Percentiles rank a stretch among this genome's conserved stretches.
phyloP scores from a whole-genome alignment of 345 rosid species.

The Gossypium anomalum region DNA sequence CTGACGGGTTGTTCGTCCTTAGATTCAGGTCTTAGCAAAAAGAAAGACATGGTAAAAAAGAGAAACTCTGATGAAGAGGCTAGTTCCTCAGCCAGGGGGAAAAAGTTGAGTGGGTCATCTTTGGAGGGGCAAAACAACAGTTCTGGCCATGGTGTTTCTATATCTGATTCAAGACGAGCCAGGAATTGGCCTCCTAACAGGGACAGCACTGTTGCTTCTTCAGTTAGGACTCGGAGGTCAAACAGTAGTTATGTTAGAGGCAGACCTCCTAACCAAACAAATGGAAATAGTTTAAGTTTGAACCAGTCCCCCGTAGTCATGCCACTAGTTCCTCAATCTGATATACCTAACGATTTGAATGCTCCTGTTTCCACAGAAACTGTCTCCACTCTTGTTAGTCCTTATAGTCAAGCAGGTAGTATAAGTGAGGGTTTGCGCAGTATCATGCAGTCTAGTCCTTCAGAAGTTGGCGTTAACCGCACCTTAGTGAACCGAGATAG shows the following conservation, averaged over 20 bases:
- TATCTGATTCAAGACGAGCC: conserved; percentile 53
- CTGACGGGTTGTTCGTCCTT: conserved; percentile 44
- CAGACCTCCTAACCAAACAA: conserved; percentile 43
- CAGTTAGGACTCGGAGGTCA: conserved; percentile 54
- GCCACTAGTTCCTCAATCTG: conserved; percentile 40
- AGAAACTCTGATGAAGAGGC: conserved; percentile 60
- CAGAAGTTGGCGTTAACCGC: conserved; percentile 41
- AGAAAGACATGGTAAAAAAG: conserved; percentile 41
- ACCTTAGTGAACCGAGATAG: conserved; percentile 46
- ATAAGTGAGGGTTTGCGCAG: conserved; percentile 37
- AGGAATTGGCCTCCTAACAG: conserved; percentile 42
- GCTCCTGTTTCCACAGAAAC: conserved; percentile 42
- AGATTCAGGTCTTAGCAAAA: conserved; percentile 41
- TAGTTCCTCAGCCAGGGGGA: conserved; percentile 59
- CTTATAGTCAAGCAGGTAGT: conserved; percentile 33
- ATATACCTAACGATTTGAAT: conserved; percentile 34
- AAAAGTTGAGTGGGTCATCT: conserved; percentile 44
- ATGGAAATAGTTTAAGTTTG: conserved; percentile 33
- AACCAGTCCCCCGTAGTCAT: conserved; percentile 30
- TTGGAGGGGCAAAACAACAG: conserved; percentile 34
- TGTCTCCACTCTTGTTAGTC: conserved; percentile 20
- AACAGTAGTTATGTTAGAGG: conserved; percentile 31
- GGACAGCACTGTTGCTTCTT: conserved; percentile 36
- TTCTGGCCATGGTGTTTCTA: conserved; percentile 42
- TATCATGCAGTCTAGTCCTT: conserved; percentile 49